These are phyloP conservation scores for Chaetoscypha palmicola DNA, from an alignment of 2,329 filamentous ascomycete genomes.

Conservation along the genomic window DNA sequence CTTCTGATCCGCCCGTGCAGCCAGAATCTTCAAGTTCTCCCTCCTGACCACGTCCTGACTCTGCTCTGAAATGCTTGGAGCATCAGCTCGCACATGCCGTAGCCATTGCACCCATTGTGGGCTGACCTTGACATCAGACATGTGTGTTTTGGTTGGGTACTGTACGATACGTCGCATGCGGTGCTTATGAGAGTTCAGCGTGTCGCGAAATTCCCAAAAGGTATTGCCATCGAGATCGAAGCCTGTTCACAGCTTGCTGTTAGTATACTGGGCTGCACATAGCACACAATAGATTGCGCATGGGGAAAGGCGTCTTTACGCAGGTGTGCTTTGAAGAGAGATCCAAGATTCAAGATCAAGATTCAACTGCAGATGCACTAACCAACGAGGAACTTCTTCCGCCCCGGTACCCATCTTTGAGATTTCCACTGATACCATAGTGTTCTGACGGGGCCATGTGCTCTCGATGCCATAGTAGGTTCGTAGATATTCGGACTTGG, in stretches of 20 bases:
- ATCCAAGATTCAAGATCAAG: background rate
- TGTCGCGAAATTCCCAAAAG: conserved; percentile 60
- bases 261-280: background rate
- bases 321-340: background rate
- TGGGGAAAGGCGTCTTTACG: background rate
- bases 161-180: conserved; percentile 57
- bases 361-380: conserved; percentile 22
- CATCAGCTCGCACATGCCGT: conserved; percentile 47
- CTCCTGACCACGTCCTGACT: conserved; percentile 45
- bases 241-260: conserved; percentile 36
- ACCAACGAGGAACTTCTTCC: conserved; percentile 57
- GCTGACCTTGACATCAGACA: conserved; percentile 47
- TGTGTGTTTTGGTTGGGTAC: conserved; percentile 48
- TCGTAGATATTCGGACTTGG: too few relatives aligned
- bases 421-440: conserved; percentile 56
- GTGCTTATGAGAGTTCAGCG: conserved; percentile 28
- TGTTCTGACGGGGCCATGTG: conserved; percentile 20
- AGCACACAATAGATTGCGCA: too few relatives aligned
- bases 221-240: conserved; percentile 60
- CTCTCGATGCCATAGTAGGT: conserved; percentile 19
- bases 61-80: conserved; percentile 53
- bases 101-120: conserved; percentile 66
- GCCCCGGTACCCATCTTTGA: conserved; percentile 52
- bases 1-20: conserved; percentile 54
- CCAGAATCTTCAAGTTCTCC: conserved; percentile 47